A percentile compares a stretch with the other conserved stretches of the same genome.
Evolutionary conservation across 495 filamentous ascomycete species (phyloP).

Genomic region (Pseudotulostoma volvatum): DNA sequence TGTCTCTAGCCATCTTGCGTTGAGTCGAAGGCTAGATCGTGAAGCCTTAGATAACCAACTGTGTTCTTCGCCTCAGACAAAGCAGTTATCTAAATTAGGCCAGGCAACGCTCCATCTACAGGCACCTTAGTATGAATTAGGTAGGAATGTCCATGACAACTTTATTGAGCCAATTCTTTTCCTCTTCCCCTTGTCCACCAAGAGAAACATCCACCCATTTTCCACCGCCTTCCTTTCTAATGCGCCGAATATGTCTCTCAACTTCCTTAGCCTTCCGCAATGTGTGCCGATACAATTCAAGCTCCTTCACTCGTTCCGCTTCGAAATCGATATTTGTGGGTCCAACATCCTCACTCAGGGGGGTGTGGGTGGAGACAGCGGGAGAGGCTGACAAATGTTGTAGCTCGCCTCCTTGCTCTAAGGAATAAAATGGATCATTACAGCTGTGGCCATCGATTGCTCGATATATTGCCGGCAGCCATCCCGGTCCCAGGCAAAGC

Average conservation of each 20-base stretch:
- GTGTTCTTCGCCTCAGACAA: no score
- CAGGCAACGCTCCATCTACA: no score
- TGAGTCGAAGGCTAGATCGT: no score
- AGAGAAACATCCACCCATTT: constrained; percentile 26
- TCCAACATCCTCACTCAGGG: constrained; percentile 3
- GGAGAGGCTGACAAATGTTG: no score
- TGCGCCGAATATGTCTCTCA: constrained; percentile 12
- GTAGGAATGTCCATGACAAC: no score
- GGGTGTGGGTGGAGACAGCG: neutral
- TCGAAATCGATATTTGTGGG: no score
- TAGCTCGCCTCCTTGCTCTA: neutral
- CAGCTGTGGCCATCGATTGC: constrained; percentile 4
- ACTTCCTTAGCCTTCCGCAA: constrained; percentile 13
- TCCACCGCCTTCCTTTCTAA: constrained; percentile 15
- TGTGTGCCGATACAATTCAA: constrained; percentile 11
- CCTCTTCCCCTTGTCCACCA: no score
- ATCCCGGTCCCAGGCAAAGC: constrained; percentile 36
- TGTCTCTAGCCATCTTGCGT: no score
- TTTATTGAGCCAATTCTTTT: no score
- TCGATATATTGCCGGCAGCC: constrained; percentile 12
- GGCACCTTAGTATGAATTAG: no score
- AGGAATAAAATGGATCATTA: constrained; percentile 4
- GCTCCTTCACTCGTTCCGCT: constrained; percentile 16
- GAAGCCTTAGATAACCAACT: no score
- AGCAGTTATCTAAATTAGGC: no score